Evolutionary conservation across 345 rosid genomes (phyloP), one percentile per base, ranked within the genome.

Genomic region (Salix brachista): DNA sequence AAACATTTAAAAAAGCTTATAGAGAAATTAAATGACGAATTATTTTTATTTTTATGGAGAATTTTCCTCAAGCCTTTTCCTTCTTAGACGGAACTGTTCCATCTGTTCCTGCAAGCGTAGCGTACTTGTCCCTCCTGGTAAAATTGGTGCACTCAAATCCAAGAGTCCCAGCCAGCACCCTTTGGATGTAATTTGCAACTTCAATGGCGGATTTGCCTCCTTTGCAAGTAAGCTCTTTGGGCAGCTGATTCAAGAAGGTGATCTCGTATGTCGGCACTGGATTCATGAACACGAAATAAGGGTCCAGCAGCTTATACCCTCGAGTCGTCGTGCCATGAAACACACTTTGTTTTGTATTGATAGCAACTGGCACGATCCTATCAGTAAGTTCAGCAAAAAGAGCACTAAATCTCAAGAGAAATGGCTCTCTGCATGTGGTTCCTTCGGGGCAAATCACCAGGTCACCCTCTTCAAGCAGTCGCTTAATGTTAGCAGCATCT

Each of bases 381-480:
- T 93, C 97, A 0, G 97, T 93, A 5, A 96, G 88, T 69, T 96
- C 98, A 0, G 99, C 98, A 25, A 96, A 93, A 18, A 93, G 88
- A 0, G 99, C 97, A 65, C 98, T 96, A 79, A 96, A 96, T 75
- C 99, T 79, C 30, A 96, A 77, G 3, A 96, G 87, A 79, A 92
- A 96, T 8, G 99, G 97, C 72, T 96, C 98, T 1, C 99, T 85
- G 28, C 99, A 93, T 0, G 99, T 96, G 3, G 99, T 96, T 30
- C 99, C 99, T 71, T 96, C 99, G 0, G 98, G 98, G 79, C 99
- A 96, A 4, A 96, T 89, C 61, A 94, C 96, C 71, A 96, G 73
- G 75, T 96, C 99, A 0, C 99, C 99, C 81, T 96, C 97, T 72
- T 91, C 88, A 0, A 96, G 87, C 36, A 96, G 83, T 30, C 85